Base-by-base conservation (phyloP, 2,329 filamentous ascomycete genomes). In the Neofusicoccum sp. region DNA sequence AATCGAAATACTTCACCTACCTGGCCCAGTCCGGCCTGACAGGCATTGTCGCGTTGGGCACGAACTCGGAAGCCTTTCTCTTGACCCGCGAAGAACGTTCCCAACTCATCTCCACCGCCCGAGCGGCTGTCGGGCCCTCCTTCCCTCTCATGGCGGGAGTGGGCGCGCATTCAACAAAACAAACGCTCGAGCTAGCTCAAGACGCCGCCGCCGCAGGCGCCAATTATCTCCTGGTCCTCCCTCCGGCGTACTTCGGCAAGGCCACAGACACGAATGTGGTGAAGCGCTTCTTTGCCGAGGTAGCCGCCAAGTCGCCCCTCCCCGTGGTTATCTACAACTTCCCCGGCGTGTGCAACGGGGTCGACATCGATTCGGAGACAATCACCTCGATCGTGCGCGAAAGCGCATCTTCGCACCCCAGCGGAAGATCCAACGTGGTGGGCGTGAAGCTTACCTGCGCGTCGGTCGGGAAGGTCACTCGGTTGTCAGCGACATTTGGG, bases 281-380 rank as follows among this genome's bases (percentile, higher is more conserved):
- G 4, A 67, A 70, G 62, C 67, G 64, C 5, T 80, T 79, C 63
- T 80, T 75, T 65, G 67, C 73, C 53, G 73, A 78, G 36, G 73
- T 89, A 3, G 88, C 87, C 2, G 78, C 81, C 54, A 80, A 80
- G 1, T 84, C 81, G 16, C 81, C 84, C 0, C 69, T 90, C 1
- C 87, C 88, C 0, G 77, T 90, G 26, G 73, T 90, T 36, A 85
- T 91, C 62, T 90, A 90, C 79, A 90, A 90, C 74, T 90, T 87
- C 77, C 88, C 88, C 1, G 85, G 80, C 4, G 86, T 88, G 4
- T 85, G 82, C 24, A 82, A 86, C 11, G 88, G 88, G 3, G 49
- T 54, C 14, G 49, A 54, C 36, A 77, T 90, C 9, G 88, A 90
- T 66, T 78, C 90, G 47, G 86, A 89, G 63, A 82, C 84, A 66